phyloP scores from a whole-genome alignment of 129 eudicot genomes.

The Flaveria linearis region DNA sequence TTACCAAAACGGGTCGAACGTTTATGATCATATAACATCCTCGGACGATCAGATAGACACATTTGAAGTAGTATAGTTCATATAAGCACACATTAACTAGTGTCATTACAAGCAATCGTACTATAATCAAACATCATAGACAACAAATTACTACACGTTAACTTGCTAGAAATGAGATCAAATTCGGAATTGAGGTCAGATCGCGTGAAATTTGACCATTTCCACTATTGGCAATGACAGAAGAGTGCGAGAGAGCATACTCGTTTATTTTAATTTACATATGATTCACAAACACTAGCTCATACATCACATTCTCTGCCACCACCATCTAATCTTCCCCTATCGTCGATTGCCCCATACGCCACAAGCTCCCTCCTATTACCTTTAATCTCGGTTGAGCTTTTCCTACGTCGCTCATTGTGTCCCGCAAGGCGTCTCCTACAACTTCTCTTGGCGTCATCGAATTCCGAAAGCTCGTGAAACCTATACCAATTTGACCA shows the following conservation, averaged over 20 bases:
- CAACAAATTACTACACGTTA: neutral
- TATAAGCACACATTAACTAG: slow-evolving; percentile 6
- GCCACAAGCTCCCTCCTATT: slow-evolving; percentile 33
- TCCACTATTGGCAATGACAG: slow-evolving; percentile 24
- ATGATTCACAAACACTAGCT: slow-evolving; percentile 30
- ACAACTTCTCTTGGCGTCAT: slow-evolving; percentile 75
- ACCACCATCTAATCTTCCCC: slow-evolving; percentile 28
- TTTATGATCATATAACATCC: too few relatives aligned
- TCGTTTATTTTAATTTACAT: slow-evolving; percentile 20
- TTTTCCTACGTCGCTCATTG: slow-evolving; percentile 69
- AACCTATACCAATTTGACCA: slow-evolving; percentile 40
- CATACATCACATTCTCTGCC: slow-evolving; percentile 31
- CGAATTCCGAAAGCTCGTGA: slow-evolving; percentile 67
- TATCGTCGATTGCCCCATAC: slow-evolving; percentile 44
- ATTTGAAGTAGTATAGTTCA: neutral
- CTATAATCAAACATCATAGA: slow-evolving; percentile 11
- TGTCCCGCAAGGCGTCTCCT: slow-evolving; percentile 72
- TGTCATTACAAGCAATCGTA: slow-evolving; percentile 8
- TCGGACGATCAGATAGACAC: neutral
- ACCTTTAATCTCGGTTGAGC: slow-evolving; percentile 40
- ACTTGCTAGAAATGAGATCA: neutral
- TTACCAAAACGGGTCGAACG: too few relatives aligned
- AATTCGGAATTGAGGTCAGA: neutral
- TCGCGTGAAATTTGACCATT: slow-evolving; percentile 11
- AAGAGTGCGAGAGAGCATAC: slow-evolving; percentile 45